Evolutionary conservation across 306 rosid genomes (phyloP), one percentile per base, ranked within the genome.

Genomic region (Acacia melanoxylon): DNA sequence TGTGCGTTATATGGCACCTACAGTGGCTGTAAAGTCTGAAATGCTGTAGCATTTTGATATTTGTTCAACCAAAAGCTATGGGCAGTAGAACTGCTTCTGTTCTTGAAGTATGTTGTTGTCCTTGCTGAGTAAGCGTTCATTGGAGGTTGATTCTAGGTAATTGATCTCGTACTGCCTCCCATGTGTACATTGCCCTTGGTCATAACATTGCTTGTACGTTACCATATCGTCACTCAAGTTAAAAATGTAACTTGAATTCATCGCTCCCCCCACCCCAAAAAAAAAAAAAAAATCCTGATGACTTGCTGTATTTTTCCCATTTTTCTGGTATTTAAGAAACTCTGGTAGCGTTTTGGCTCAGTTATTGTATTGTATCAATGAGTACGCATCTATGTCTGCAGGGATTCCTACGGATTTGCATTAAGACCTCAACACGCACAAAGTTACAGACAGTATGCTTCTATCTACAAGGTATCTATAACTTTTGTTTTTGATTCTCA

Each of bases 81-180:
- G 97, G 91, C 83, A 62, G 89, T 89, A 81, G 91, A 83, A 84
- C 80, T 88, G 82, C 63, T 65, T 68, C 44, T 88, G 86, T 83
- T 89, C 77, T 81, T 83, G 83, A 95, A 92, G 90, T 81, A 95
- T 95, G 99, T 90, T 95, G 96, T 93, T 95, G 94, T 95, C 99
- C 91, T 92, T 92, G 87, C 49, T 95, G 88, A 93, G 99, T 90
- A 92, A 90, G 89, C 98, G 98, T 80, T 80, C 89, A 14, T 93
- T 95, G 94, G 99, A 92, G 87, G 94, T 91, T 86, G 98, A 92
- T 95, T 93, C 96, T 89, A 95, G 98, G 99, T 93, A 81, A 79
- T 33, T 33, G 20, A 51, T 41, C 31, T 10, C 15, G 25, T 24
- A 35, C 42, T 73, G 4, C 11, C 52, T 12, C 31, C 54, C 19